phyloP scores from a whole-genome alignment of 768 basidiomycete genomes.

The Pisolithus albus region DNA sequence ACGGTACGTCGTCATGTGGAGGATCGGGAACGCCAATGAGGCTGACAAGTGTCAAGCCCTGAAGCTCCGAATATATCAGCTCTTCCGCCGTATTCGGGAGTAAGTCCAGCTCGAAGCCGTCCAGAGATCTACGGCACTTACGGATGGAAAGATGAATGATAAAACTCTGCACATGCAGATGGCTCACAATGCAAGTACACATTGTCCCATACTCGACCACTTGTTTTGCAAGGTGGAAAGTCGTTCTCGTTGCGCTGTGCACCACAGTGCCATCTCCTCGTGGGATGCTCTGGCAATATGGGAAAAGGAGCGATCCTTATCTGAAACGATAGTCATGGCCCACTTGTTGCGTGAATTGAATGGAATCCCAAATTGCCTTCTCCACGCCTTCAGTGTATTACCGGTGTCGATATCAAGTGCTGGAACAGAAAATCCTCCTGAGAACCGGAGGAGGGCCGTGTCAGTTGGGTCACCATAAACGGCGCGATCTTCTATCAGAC shows the following conservation, averaged over 20 bases:
- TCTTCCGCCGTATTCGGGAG: constrained; percentile 27
- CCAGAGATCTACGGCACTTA: constrained; percentile 26
- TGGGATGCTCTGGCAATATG: constrained; percentile 30
- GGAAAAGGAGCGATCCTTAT: constrained; percentile 28
- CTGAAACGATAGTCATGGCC: constrained; percentile 41
- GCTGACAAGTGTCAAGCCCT: constrained; percentile 41
- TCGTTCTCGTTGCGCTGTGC: constrained; percentile 13
- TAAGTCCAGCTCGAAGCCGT: constrained; percentile 20
- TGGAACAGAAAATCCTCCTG: constrained; percentile 17
- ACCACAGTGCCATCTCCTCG: constrained; percentile 26
- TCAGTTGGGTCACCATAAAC: constrained; percentile 48
- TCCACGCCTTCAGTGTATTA: constrained; percentile 10
- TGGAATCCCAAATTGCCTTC: constrained; percentile 32
- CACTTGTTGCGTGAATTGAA: constrained; percentile 52
- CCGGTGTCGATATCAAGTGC: not conserved
- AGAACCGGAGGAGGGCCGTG: constrained; percentile 46
- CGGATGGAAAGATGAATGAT: not conserved
- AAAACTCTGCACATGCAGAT: not conserved
- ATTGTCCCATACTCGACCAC: constrained; percentile 45
- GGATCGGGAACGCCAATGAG: constrained; percentile 52
- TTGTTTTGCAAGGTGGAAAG: constrained; percentile 28
- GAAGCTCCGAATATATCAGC: constrained; percentile 31
- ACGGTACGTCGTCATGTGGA: constrained; percentile 42
- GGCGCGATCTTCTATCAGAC: constrained; percentile 27
- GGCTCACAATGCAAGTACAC: constrained; percentile 42